Conservation (phyloP, 495 filamentous ascomycete genomes). For the Neurospora sp. region DNA sequence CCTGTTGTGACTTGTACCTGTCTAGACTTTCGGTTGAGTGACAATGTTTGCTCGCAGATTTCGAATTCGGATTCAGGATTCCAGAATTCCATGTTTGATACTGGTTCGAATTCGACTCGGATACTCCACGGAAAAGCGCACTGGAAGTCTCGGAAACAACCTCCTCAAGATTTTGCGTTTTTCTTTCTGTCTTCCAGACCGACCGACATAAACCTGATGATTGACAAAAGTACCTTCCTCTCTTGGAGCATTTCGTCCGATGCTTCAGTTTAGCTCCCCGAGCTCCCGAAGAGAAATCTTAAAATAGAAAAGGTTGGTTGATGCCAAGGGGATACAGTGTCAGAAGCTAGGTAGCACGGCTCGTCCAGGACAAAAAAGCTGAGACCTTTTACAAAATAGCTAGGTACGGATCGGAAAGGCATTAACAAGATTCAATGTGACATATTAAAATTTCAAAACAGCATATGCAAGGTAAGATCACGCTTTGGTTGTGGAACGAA, state of each 20-base stretch:
- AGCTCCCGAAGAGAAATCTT: not conserved
- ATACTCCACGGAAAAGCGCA: not conserved
- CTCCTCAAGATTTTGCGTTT: not conserved
- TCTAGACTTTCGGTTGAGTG: not conserved
- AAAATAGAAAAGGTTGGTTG: not conserved
- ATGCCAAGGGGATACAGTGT: not conserved
- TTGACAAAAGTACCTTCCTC: not conserved
- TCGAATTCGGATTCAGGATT: not conserved
- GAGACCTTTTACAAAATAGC: too few species aligned
- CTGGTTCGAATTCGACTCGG: not conserved
- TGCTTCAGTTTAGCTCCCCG: not conserved
- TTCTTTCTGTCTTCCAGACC: not conserved
- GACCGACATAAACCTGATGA: not conserved
- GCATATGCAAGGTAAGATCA: too few species aligned
- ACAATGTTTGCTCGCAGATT: not conserved
- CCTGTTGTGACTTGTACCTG: not conserved
- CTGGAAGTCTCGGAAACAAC: not conserved
- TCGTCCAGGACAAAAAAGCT: too few species aligned
- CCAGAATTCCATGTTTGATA: not conserved
- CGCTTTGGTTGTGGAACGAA: too few species aligned
- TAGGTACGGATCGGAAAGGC: too few species aligned
- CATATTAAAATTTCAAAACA: too few species aligned
- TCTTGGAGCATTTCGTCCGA: not conserved
- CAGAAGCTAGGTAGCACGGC: not conserved
- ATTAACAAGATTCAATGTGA: too few species aligned